A percentile compares a stretch with the other conserved stretches of the same genome.
These are phyloP conservation scores for Aspergillus quadrilineatus DNA, from an alignment of 2,329 filamentous ascomycete species.

Conservation along the genomic window DNA sequence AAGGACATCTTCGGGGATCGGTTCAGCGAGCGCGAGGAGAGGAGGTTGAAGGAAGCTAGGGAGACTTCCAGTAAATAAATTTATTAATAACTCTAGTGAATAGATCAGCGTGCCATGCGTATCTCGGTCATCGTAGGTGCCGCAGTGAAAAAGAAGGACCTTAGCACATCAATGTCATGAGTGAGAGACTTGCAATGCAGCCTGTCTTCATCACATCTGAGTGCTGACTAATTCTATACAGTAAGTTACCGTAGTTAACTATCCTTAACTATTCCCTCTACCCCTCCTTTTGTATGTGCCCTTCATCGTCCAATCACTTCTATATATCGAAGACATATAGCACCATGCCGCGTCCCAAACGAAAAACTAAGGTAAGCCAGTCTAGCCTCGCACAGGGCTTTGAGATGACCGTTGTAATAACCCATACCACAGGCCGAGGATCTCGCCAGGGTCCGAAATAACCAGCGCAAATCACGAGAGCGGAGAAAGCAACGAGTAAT, in stretches of 20 bases:
- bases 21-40: constrained; percentile 57
- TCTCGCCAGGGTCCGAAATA: constrained; percentile 2
- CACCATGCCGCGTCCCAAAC: constrained; percentile 7
- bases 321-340: neutral
- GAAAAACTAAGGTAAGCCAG: constrained; percentile 5
- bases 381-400: too few relatives aligned
- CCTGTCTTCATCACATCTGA: neutral
- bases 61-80: too few relatives aligned
- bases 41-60: constrained; percentile 9
- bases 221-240: neutral
- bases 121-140: too few relatives aligned
- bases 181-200: too few relatives aligned
- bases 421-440: constrained; percentile 1
- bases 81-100: too few relatives aligned
- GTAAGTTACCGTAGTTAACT: too few relatives aligned
- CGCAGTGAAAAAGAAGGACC: too few relatives aligned
- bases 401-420: neutral
- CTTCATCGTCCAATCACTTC: neutral
- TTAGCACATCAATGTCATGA: too few relatives aligned
- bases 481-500: constrained; percentile 1
- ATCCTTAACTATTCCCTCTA: neutral
- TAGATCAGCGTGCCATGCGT: too few relatives aligned
- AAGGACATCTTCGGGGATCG: constrained; percentile 62
- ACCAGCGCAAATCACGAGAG: constrained; percentile 6
- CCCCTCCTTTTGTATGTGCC: neutral